phyloP scores from a whole-genome alignment of 257 asterid genomes.

The Solanum rostratum region DNA sequence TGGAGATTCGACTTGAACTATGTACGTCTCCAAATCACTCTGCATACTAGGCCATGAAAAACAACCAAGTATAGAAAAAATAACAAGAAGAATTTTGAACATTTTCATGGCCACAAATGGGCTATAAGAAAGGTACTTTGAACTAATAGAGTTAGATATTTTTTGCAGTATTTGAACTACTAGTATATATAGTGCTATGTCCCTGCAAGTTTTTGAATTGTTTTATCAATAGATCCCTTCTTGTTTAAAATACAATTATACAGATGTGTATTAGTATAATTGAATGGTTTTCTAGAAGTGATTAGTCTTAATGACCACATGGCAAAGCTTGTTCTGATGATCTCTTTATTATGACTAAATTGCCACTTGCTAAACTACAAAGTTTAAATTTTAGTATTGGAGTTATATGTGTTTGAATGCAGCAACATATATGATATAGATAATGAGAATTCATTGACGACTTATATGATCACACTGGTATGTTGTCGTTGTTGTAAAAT shows the following conservation, averaged over 20 bases:
- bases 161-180: neutral
- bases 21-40: constrained; percentile 13
- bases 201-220: neutral
- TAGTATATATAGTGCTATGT: neutral
- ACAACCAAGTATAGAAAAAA: neutral
- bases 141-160: neutral
- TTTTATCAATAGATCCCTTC: neutral
- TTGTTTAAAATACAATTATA: neutral
- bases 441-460: neutral
- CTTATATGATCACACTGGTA: too few relatives aligned
- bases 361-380: neutral
- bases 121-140: neutral
- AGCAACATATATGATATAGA: neutral
- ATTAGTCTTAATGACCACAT: neutral
- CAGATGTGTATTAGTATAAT: neutral
- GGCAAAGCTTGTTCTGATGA: neutral
- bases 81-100: neutral
- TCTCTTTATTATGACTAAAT: neutral
- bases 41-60: neutral
- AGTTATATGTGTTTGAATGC: neutral
- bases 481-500: neutral
- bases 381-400: neutral
- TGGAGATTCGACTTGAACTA: constrained; percentile 29
- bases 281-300: neutral
- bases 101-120: neutral